Evolutionary conservation across 139 green algal species (phyloP).

Genomic region (Trebouxia sp.): DNA sequence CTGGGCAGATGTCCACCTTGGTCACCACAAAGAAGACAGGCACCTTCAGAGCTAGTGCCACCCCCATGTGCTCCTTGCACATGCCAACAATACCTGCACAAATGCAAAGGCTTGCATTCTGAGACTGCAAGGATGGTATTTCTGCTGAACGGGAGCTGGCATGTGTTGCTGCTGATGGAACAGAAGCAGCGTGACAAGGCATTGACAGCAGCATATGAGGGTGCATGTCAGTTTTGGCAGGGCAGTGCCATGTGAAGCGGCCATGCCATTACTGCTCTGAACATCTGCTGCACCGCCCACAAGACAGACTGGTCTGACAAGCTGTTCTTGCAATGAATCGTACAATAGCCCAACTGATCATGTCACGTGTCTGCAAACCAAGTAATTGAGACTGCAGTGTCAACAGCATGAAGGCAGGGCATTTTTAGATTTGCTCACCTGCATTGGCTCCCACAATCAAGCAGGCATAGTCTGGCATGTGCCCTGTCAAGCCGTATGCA

Average conservation of each 20-base stretch:
- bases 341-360: neutral
- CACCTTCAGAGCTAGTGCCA: constrained; percentile 88
- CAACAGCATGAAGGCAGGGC: neutral
- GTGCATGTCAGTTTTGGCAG: too few species aligned
- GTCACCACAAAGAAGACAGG: constrained; percentile 84
- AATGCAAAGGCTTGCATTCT: neutral
- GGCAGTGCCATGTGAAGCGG: too few species aligned
- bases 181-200: neutral
- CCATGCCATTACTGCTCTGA: too few species aligned
- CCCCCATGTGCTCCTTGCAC: constrained; percentile 92
- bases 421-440: neutral
- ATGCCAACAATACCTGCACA: constrained; percentile 82
- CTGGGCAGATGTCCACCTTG: constrained; percentile 83
- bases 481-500: constrained; percentile 80
- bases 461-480: constrained; percentile 85
- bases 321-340: too few species aligned
- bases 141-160: too few species aligned
- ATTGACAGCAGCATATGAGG: too few species aligned
- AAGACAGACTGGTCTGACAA: too few species aligned
- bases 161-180: neutral
- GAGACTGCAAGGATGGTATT: too few species aligned
- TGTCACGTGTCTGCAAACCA: neutral
- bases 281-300: too few species aligned
- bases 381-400: too few species aligned
- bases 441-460: constrained; percentile 76